Base-by-base conservation (phyloP, 2,329 filamentous ascomycete genomes). In the Ascochyta pisi region DNA sequence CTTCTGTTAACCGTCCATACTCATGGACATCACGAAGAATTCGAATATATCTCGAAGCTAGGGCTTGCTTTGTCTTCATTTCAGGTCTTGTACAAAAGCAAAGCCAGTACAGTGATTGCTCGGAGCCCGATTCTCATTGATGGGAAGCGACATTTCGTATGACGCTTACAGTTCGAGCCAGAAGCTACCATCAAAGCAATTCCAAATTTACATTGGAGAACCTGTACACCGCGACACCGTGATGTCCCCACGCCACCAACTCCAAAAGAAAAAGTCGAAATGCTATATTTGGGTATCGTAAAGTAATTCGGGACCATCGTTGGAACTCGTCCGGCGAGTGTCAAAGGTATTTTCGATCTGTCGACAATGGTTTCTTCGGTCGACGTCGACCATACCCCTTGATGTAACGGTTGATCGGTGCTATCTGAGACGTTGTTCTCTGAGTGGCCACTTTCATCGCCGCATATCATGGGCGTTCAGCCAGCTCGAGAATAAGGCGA, bases 231-330 rank as follows among this genome's bases (percentile, higher is more conserved):
- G 26, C 37, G 22, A 33, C 26, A 43, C 26, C 38, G n/a, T 43
- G 9, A 43, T 47, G 37, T 34, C 22, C 37, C 16, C 12, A 43
- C 33, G 38, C 53, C 47, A 51, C 53, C 31, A 47, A 43, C 42
- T 37, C 47, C 43, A 34, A 15, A 27, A 38, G 6, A 16, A 12
- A 3, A 37, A 51, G 16, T 31, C 38, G 33, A 38, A 6, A 33
- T 33, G 16, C 29, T 47, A 39, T 8, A 44, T 15, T 29, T 22
- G 53, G 53, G 42, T 51, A 51, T 56, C 27, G 47, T 47, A 19
- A 34, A 34, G 19, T 10, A 19, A n/a, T 26, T 8, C 15, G 6
- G 35, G 9, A 22, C 22, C 24, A 33, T 34, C 15, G 24, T 38
- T 15, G 19, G 31, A 24, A 41, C 42, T 50, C 37, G 53, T 31